A percentile compares a stretch with the other conserved stretches of the same genome.
phyloP scores from a whole-genome alignment of 2,329 filamentous ascomycete species.

The Xylogone sp. region DNA sequence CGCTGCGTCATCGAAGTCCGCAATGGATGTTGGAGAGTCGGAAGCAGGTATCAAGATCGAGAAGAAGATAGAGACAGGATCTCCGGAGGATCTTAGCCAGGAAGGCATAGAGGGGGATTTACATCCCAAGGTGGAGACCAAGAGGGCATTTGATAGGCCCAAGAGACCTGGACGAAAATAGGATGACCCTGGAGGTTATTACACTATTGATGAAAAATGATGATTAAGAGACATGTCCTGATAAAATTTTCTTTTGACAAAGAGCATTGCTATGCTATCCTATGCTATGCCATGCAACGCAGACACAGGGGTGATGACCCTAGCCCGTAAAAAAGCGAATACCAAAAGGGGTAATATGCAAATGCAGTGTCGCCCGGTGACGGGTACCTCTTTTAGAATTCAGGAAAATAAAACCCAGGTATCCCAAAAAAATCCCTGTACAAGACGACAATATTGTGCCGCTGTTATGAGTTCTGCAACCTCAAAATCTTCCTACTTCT shows the following conservation, averaged over 20 bases:
- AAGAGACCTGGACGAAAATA: constrained; percentile 64
- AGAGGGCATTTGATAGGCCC: constrained; percentile 70
- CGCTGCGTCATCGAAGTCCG: constrained; percentile 65
- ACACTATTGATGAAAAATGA: not conserved
- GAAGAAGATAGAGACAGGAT: constrained; percentile 67
- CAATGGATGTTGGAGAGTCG: constrained; percentile 60
- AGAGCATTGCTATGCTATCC: not conserved
- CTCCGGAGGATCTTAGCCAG: constrained; percentile 68
- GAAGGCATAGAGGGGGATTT: constrained; percentile 62
- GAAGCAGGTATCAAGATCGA: constrained; percentile 63
- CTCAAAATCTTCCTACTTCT: too few species aligned
- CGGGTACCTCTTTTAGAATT: not conserved
- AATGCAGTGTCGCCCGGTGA: not conserved
- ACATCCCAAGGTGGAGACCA: constrained; percentile 61
- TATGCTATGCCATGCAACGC: not conserved
- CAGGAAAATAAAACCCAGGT: not conserved
- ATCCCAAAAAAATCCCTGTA: too few species aligned
- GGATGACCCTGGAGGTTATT: constrained; percentile 3
- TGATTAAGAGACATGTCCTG: not conserved
- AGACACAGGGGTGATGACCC: not conserved
- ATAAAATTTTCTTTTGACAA: not conserved
- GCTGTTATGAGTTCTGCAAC: too few species aligned
- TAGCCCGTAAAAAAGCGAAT: not conserved
- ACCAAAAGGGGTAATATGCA: not conserved
- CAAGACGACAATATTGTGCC: too few species aligned